A percentile compares a stretch with the other conserved stretches of the same genome.
phyloP scores from a whole-genome alignment of 2,329 filamentous ascomycete genomes.

The Didymella keratinophila region DNA sequence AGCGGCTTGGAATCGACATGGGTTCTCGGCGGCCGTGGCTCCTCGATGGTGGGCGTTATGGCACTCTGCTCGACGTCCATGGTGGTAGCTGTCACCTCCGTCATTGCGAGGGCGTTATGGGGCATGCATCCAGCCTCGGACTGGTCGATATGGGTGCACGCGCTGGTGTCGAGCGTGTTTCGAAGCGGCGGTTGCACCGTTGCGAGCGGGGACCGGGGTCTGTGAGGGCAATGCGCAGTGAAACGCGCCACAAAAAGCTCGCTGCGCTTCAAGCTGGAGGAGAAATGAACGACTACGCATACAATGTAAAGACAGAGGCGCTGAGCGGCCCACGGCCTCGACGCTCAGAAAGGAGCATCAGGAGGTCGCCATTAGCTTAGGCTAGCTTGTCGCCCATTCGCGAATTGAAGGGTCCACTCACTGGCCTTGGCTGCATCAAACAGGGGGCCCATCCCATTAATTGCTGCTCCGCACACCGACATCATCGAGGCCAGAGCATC shows the following conservation, averaged over 20 bases:
- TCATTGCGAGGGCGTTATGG: conserved; percentile 24
- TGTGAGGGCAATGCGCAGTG: conserved; percentile 19
- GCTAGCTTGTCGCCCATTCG: conserved; percentile 21
- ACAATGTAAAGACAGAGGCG: conserved; percentile 15
- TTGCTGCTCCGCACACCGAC: conserved; percentile 23
- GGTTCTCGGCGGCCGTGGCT: conserved; percentile 35
- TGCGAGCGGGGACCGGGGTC: conserved; percentile 10
- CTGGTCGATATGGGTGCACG: conserved; percentile 9
- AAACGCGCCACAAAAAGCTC: conserved; percentile 20
- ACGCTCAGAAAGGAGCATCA: conserved; percentile 24
- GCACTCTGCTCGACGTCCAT: conserved; percentile 30
- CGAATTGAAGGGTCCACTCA: conserved; percentile 24
- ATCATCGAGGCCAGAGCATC: conserved; percentile 15
- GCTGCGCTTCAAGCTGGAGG: conserved; percentile 9
- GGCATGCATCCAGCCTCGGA: conserved; percentile 21
- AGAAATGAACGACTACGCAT: conserved; percentile 12
- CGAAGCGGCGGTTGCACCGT: conserved; percentile 14
- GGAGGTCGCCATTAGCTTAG: conserved; percentile 24
- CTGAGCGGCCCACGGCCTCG: conserved; percentile 18
- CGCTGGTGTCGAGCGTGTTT: conserved; percentile 18
- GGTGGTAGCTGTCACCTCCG: conserved; percentile 27
- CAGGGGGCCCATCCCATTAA: conserved; percentile 20
- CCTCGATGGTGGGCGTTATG: conserved; percentile 19
- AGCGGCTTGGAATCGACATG: conserved; percentile 43
- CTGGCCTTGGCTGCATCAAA: conserved; percentile 18